Percentiles rank a stretch among this genome's conserved stretches.
phyloP scores from a whole-genome alignment of 2,329 filamentous ascomycete species.

The Sporothrix luriei region DNA sequence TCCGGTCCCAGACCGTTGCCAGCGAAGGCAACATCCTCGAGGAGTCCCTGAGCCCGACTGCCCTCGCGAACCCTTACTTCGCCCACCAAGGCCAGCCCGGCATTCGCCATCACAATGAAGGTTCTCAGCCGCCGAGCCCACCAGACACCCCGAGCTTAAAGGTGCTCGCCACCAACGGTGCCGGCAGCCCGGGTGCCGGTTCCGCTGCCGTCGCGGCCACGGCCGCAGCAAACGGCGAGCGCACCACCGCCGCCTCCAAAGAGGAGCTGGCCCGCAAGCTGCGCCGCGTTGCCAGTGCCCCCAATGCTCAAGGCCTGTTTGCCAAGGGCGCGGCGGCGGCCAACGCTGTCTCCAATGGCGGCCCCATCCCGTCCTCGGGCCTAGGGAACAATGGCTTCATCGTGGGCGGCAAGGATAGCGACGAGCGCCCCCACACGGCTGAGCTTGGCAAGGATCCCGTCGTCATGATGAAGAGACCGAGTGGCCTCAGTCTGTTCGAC shows the following conservation, averaged over 20 bases:
- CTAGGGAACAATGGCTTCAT: not conserved
- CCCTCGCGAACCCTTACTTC: conserved; percentile 95
- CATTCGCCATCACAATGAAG: conserved; percentile 91
- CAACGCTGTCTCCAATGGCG: not conserved
- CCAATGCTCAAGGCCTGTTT: conserved; percentile 94
- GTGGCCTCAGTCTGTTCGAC: conserved; percentile 52
- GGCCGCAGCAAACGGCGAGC: conserved; percentile 62
- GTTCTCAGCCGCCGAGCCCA: conserved; percentile 87
- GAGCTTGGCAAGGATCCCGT: conserved; percentile 84
- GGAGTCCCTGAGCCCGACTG: conserved; percentile 86
- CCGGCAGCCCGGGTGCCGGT: conserved; percentile 49
- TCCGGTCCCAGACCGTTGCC: conserved; percentile 85
- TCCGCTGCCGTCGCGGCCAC: conserved; percentile 28
- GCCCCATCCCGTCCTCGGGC: conserved; percentile 15
- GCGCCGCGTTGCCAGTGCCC: conserved; percentile 90
- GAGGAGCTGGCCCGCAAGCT: conserved; percentile 93
- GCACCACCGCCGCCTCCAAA: conserved; percentile 77
- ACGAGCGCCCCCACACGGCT: conserved; percentile 76
- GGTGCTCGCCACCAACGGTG: conserved; percentile 66
- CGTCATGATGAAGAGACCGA: conserved; percentile 57
- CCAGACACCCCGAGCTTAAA: conserved; percentile 84
- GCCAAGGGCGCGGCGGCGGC: conserved; percentile 53
- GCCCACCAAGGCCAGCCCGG: conserved; percentile 92
- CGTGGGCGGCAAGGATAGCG: conserved; percentile 42
- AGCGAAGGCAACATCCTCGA: conserved; percentile 92